phyloP scores from a whole-genome alignment of 2,329 filamentous ascomycete genomes.

The Calycina marina region DNA sequence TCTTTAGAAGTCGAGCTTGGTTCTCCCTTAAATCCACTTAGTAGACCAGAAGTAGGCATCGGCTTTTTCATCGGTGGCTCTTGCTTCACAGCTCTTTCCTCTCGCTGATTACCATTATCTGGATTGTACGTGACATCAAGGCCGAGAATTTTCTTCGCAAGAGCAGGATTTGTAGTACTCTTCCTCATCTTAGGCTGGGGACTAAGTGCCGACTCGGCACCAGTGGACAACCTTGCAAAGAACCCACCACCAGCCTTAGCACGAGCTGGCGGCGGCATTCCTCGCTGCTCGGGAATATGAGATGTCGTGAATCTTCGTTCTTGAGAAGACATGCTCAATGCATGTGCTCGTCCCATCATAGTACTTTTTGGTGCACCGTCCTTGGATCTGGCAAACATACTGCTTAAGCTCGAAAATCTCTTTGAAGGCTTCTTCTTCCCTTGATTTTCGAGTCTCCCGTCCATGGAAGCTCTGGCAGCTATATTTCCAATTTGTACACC shows the following conservation, averaged over 20 bases:
- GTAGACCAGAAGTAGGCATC: conserved; percentile 1
- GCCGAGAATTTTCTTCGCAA: conserved; percentile 3
- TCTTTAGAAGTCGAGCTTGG: too few relatives aligned
- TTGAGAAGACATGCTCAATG: too few relatives aligned
- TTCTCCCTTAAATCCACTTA: too few relatives aligned
- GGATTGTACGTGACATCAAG: too few relatives aligned
- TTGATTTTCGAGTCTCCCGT: conserved; percentile 8
- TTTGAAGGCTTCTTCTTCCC: conserved; percentile 25
- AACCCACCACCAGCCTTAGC: too few relatives aligned
- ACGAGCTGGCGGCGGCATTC: too few relatives aligned
- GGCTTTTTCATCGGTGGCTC: background rate
- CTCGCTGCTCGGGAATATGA: too few relatives aligned
- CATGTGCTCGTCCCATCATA: conserved; percentile 3
- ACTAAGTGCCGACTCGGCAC: background rate
- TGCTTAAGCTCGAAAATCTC: conserved; percentile 28
- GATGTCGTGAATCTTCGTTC: too few relatives aligned
- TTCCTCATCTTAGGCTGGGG: background rate
- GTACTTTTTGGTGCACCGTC: conserved; percentile 3
- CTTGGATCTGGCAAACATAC: conserved; percentile 14
- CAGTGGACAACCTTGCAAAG: conserved; percentile 2
- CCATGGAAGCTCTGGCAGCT: conserved; percentile 11
- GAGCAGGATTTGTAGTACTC: conserved; percentile 1
- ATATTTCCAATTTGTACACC: conserved; percentile 20
- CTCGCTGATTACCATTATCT: too few relatives aligned
- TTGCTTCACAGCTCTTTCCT: too few relatives aligned